Evolutionary conservation across 2,329 filamentous ascomycete species (phyloP).

Genomic region (Neophaeococcomyces aloes): DNA sequence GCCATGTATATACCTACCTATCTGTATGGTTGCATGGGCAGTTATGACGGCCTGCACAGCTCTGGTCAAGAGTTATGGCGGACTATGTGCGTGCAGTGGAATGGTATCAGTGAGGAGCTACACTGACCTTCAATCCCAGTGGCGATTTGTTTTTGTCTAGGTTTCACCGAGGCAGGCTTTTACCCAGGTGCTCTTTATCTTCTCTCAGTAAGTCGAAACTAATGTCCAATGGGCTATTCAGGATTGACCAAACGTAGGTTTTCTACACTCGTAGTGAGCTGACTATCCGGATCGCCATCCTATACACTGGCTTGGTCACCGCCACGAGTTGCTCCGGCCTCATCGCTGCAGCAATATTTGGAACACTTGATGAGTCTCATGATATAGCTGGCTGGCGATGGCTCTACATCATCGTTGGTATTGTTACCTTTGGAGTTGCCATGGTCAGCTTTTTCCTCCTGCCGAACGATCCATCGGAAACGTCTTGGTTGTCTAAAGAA

Average conservation of each 20-base stretch:
- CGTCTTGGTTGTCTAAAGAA: constrained; percentile 20
- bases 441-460: constrained; percentile 32
- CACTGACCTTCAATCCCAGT: too few species aligned
- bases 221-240: too few species aligned
- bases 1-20: constrained; percentile 36
- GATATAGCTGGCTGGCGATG: constrained; percentile 31
- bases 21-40: constrained; percentile 27
- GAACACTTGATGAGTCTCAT: constrained; percentile 20
- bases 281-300: constrained; percentile 37
- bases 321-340: constrained; percentile 38
- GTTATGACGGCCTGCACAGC: constrained; percentile 26
- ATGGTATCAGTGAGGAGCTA: too few species aligned
- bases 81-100: background rate
- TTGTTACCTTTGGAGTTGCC: constrained; percentile 35
- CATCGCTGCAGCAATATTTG: constrained; percentile 40
- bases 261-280: constrained; percentile 55
- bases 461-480: constrained; percentile 33
- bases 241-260: too few species aligned
- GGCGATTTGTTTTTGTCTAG: constrained; percentile 33
- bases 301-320: constrained; percentile 39
- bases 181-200: constrained; percentile 29
- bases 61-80: background rate
- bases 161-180: constrained; percentile 29
- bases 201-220: background rate
- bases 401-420: constrained; percentile 26